Evolutionary conservation across 352 stramenopile species (phyloP), one percentile per base, ranked within the genome.

Genomic region (Pythium plurisporium): DNA sequence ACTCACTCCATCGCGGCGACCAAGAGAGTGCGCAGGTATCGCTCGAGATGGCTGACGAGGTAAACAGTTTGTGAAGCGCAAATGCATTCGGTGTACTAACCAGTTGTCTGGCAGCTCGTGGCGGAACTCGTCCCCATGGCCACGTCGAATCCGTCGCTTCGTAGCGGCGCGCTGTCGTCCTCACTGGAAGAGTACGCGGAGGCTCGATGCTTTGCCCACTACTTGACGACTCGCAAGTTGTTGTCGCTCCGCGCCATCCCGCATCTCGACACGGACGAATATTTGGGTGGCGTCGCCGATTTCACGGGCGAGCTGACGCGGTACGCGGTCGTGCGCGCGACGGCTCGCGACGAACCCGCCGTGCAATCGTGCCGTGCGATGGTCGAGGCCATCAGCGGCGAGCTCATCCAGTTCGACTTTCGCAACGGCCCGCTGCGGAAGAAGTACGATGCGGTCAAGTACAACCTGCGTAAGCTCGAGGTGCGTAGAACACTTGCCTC

Each of bases 391-490:
- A 94, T 98, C 44, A 87, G 88, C 2, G 86, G 91, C 12, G 82
- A 97, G 60, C 59, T 96, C 22, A 84, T 98, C 30, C 75, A 97
- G 73, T 98, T 98, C 57, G 93, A 98, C 65, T 98, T 98, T 60
- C 78, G 93, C 36, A 98, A 98, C 64, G 91, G 93, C 0, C 74
- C 81, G 17, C 50, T 98, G 37, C 79, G 95, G 29, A 89, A 91
- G 45, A 97, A 97, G 64, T 98, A 96, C 55, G 95, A 98, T 69
- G 82, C 89, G 20, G 77, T 96, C 58, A 98, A 98, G 70, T 98
- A 98, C 79, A 93, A 93, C 17, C 51, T 98, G 26, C 95, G 94
- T 49, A 94, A 94, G 22, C 74, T 98, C 6, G 93, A 98, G 79
- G 83, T 91, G 58, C 41, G n/a, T n/a, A n/a, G n/a, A n/a, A n/a